These are phyloP conservation scores for Fusarium brevicatenulatum DNA, from an alignment of 2,329 filamentous ascomycete genomes.

Conservation along the genomic window DNA sequence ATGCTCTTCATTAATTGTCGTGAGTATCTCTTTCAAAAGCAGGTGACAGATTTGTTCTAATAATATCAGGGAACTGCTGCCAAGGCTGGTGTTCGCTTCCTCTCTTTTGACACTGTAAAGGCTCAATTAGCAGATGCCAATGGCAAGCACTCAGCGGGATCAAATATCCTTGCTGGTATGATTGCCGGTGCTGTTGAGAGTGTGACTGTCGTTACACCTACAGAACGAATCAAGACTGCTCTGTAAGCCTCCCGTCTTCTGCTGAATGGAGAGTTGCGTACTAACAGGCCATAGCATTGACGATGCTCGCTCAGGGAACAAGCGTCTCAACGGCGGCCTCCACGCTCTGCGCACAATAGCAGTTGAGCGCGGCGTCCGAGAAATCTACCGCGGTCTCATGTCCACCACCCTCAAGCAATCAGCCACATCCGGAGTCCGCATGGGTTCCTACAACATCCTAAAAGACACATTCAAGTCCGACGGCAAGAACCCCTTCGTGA, in stretches of 20 bases:
- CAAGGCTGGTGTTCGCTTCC: slow-evolving; percentile 74
- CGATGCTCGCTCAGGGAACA: slow-evolving; percentile 47
- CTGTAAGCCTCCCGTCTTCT: slow-evolving; percentile 48
- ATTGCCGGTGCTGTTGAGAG: slow-evolving; percentile 69
- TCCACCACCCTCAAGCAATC: slow-evolving; percentile 61
- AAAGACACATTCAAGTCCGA: slow-evolving; percentile 46
- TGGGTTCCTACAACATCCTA: slow-evolving; percentile 61
- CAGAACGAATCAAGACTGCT: slow-evolving; percentile 75
- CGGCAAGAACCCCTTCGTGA: slow-evolving; percentile 49
- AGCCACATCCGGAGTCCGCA: slow-evolving; percentile 57
- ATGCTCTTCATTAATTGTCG: slow-evolving; percentile 66
- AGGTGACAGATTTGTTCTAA: background rate
- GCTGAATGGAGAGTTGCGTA: background rate
- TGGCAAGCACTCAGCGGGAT: slow-evolving; percentile 63
- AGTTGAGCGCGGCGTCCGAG: slow-evolving; percentile 52
- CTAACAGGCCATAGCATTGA: slow-evolving; percentile 44
- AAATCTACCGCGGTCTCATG: slow-evolving; percentile 56
- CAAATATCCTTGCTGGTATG: slow-evolving; percentile 73
- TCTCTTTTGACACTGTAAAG: slow-evolving; percentile 74
- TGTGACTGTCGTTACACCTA: slow-evolving; percentile 73
- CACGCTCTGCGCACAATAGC: slow-evolving; percentile 50
- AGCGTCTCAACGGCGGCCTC: slow-evolving; percentile 44
- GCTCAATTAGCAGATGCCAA: slow-evolving; percentile 64
- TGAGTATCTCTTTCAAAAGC: background rate
- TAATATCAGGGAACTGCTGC: slow-evolving; percentile 60